Percentiles rank a stretch among this genome's conserved stretches.
These are phyloP conservation scores for Trichomonascaceae sp. DNA, from an alignment of 1,139 yeast species.

Conservation along the genomic window DNA sequence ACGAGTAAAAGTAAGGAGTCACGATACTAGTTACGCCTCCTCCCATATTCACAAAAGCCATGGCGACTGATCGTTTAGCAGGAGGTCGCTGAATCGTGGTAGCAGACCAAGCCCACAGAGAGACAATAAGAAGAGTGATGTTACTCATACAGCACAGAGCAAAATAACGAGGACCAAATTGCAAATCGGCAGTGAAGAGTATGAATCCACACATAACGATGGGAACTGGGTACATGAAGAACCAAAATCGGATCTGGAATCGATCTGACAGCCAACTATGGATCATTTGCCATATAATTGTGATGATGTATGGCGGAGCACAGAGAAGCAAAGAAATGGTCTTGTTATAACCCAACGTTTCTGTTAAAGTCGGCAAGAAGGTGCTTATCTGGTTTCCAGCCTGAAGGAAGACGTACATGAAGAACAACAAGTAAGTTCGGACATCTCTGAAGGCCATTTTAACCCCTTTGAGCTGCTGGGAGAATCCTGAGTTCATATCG, in stretches of 20 bases:
- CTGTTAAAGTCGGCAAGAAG: not conserved
- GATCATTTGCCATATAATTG: conserved; percentile 7
- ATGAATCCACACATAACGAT: conserved; percentile 8
- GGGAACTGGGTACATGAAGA: conserved; percentile 9
- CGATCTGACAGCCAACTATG: conserved; percentile 10
- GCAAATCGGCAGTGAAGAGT: conserved; percentile 2
- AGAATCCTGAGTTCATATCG: conserved; percentile 5
- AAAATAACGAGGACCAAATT: conserved; percentile 6
- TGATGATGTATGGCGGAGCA: conserved; percentile 5
- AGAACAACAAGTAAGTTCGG: conserved; percentile 41
- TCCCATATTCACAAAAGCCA: conserved; percentile 9
- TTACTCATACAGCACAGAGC: conserved; percentile 8
- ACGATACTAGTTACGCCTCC: conserved; percentile 8
- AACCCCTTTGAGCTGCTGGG: conserved; percentile 21
- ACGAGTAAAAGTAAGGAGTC: conserved; percentile 8
- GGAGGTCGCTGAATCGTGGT: conserved; percentile 9
- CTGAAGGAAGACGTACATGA: conserved; percentile 9
- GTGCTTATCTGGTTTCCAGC: not conserved
- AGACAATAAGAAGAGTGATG: conserved; percentile 6
- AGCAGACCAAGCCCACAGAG: conserved; percentile 11
- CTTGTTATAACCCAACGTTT: not conserved
- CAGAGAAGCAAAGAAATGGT: not conserved
- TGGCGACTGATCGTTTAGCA: conserved; percentile 9
- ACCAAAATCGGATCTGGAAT: conserved; percentile 4
- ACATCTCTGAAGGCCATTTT: conserved; percentile 34